Base-by-base conservation (phyloP, 169 alveolate genomes). In the Cryptosporidium parvum region DNA sequence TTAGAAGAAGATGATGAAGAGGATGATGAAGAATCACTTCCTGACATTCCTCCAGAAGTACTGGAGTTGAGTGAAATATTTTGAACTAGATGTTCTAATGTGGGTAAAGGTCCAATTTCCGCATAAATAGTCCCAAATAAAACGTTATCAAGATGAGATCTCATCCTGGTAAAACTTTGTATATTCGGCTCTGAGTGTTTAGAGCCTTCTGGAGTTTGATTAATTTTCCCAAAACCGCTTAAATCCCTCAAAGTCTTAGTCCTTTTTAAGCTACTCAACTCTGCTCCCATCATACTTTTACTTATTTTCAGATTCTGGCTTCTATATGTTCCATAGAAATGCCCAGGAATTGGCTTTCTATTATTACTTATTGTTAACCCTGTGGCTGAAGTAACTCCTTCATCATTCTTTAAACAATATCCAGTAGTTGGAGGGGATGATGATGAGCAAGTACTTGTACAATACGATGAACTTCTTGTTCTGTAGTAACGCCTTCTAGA, bases 121-220 rank as follows among this genome's bases (percentile, higher is more conserved):
- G 62, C 68, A 29, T 80, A 59, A 58, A 80, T 45, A 0, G 89
- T 65, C 39, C 89, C 89, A 62, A 80, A 80, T 33, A 80, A 53
- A 16, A 80, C 89, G 23, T 80, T 80, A n/a, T 80, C 89, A 21
- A 80, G 45, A 31, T 80, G 75, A 14, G 89, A 62, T 16, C 89
- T 37, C 65, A 65, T 53, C 12, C 89, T 37, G 6, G 53, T 44
- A 53, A 80, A 80, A 62, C 53, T 65, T 23, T 16, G 45, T 45
- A 44, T 37, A 33, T 26, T 65, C 18, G 62, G 70, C 9, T 72
- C 85, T 23, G 69, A 26, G 0, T 23, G 29, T 23, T n/a, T 45
- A 18, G n/a, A 69, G 3, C 37, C 45, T 44, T 69, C 84, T 3
- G 84, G 39, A 1, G 52, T 29, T 29, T 56, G 67, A n/a, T 56